Base-by-base conservation (phyloP, 495 filamentous ascomycete genomes). In the Bacidia gigantensis region DNA sequence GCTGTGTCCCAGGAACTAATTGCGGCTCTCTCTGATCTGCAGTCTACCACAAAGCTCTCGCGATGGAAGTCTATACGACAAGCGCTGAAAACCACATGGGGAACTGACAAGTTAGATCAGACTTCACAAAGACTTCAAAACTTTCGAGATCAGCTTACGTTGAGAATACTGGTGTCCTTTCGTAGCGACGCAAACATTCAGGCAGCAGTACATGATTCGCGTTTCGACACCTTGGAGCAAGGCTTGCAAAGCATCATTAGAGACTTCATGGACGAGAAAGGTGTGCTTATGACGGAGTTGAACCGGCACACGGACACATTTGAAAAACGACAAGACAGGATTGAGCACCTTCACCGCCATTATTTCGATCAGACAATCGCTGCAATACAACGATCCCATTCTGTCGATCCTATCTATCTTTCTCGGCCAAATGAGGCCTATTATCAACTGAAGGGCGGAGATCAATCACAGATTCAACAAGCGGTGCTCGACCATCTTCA, bases 91-190 rank as follows among this genome's bases (percentile, higher is more conserved):
- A 51, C 44, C 17, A 25, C 51, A 24, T 58, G 56, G 49, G 56
- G 45, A 17, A 53, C 48, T 45, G 54, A 54, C 5, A 46, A 62
- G 26, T 46, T 65, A 21, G 49, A 47, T 12, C 26, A 43, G 10
- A 53, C 60, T 5, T 38, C 54, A 20, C 44, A 43, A 25, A 54
- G 55, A 24, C 45, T 66, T 40, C 29, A 40, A 26, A 22, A 22
- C 0, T 53, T 58, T n/a, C 41, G 50, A 23, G 49, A 58, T 14
- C 54, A 58, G 32, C 45, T 54, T 9, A 45, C 26, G 3, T 41
- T 35, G 0, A 17, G 40, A 49, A 48, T 54, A 20, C 50, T 60
- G 23, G 43, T 56, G 49, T 44, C 50, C 29, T 56, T 63, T 12
- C 47, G 32, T 5, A 5, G 18, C 7, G 21, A 45, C 18, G n/a